Base-by-base conservation (phyloP, 148 eudicot genomes). In the Rhododendron ovatum region DNA sequence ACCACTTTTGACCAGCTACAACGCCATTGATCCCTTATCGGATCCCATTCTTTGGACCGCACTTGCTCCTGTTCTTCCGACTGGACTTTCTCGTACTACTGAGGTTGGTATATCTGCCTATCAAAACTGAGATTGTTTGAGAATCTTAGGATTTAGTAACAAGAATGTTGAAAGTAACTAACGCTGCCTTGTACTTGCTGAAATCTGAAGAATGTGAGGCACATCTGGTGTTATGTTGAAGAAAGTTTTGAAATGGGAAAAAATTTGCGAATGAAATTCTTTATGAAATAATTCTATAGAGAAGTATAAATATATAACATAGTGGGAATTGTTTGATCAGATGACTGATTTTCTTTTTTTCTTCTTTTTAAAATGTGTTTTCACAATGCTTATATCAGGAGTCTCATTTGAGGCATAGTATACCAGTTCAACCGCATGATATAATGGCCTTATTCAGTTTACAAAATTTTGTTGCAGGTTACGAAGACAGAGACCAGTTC, bases 31-130 rank as follows among this genome's bases (percentile, higher is more conserved):
- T 87, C 94, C 95, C 57, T 92, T 97, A 80, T 86, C 92, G 7
- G 99, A 97, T 61, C 95, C 98, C 57, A 84, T 87, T 77, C 94
- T 95, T 50, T 95, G 99, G 99, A 88, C 96, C 18, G 86, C 98
- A 83, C 90, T 95, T 39, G 91, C 90, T 88, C 95, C 98, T 79
- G 88, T 88, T 88, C 90, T 95, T 90, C 98, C 96, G 47, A 51
- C 89, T 50, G 92, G 93, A 82, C 89, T 98, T 86, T 86, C 99
- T 88, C 93, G 87, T 55, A 61, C 89, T 59, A 47, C 91, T 83
- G 98, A 95, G 98, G 99, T 96, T 67, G 73, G 92, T 90, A 82
- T 85, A 61, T 86, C 73, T 82, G 10, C 43, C 80, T 14, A 3
- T 4, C 13, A 65, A 57, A 61, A 45, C 18, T 81, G 26, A 50